A percentile compares a stretch with the other conserved stretches of the same genome.
These are phyloP conservation scores for Colletotrichum orchidophilum DNA, from an alignment of 2,329 filamentous ascomycete genomes.

Conservation along the genomic window DNA sequence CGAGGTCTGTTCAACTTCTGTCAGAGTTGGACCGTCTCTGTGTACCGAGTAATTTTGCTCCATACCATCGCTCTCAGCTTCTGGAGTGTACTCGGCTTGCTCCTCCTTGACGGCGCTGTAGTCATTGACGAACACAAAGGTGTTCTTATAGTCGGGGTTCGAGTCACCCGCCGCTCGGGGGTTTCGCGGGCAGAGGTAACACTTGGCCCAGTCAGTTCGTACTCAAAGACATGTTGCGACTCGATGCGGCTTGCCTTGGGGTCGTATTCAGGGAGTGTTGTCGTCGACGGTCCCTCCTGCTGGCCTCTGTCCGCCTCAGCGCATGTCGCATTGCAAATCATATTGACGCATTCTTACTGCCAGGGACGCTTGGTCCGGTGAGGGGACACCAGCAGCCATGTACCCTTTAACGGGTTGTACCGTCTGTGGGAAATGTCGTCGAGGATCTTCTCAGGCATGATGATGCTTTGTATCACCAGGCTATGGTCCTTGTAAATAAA, in stretches of 20 bases:
- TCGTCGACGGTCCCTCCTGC: slow-evolving; percentile 76
- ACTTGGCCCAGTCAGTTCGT: slow-evolving; percentile 57
- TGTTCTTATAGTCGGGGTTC: slow-evolving; percentile 87
- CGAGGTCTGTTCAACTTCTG: slow-evolving; percentile 63
- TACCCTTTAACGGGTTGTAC: slow-evolving; percentile 90
- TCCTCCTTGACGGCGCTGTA: slow-evolving; percentile 96
- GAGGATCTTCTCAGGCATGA: slow-evolving; percentile 80
- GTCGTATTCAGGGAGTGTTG: slow-evolving; percentile 82
- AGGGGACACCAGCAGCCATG: slow-evolving; percentile 93
- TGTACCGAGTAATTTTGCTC: fast-evolving
- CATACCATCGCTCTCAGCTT: slow-evolving; percentile 48
- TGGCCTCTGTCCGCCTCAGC: slow-evolving; percentile 67
- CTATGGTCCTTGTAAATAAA: neutral
- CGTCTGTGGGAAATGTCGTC: slow-evolving; percentile 97
- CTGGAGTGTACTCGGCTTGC: slow-evolving; percentile 78
- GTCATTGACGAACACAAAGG: slow-evolving; percentile 96
- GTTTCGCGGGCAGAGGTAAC: slow-evolving; percentile 95
- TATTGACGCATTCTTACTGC: slow-evolving; percentile 73
- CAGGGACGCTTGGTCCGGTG: slow-evolving; percentile 97
- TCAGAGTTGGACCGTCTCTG: neutral
- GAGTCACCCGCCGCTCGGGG: slow-evolving; percentile 84
- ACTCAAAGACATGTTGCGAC: neutral
- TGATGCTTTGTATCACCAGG: slow-evolving; percentile 32
- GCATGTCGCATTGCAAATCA: slow-evolving; percentile 3
- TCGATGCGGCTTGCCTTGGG: slow-evolving; percentile 61